Evolutionary conservation across 331 rosid species (phyloP), one percentile per base, ranked within the genome.

Genomic region (Ulmus americana): DNA sequence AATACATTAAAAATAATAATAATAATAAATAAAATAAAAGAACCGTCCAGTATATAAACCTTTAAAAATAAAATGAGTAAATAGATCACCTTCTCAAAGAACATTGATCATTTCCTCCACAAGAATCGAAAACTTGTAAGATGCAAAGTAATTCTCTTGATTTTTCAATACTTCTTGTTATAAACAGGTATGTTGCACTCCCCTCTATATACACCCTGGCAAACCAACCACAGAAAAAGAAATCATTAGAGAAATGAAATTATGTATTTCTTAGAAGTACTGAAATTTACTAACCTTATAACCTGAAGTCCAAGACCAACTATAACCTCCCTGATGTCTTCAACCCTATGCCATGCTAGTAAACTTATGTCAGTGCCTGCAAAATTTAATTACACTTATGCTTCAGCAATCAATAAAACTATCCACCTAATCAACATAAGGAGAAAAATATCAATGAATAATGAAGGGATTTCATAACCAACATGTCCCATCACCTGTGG

Each of bases 271-370:
- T 59, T 16, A 18, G 15, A 67, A 67, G 63, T 53, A 71, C 52
- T 41, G 39, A 39, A 70, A 73, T 59, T 64, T 57, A 86, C 97
- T 70, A 70, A 92, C 98, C 98, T 89, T 61, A 90, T 83, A 76
- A 87, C 78, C 88, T 82, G 95, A 76, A 89, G 85, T 75, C 95
- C 98, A 59, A 94, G 40, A 55, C 98, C 97, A 77, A 89, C 84
- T 55, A 80, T 71, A 69, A 90, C 86, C 63, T 90, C 97, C 50
- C 73, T 77, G 75, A 87, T 70, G 77, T 90, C 95, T 76, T 85
- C 91, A 14, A 78, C 74, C 64, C 75, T 79, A 78, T 85, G 91
- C 77, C 91, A 76, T 71, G 81, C 85, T 60, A 74, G 55, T 56
- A 85, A 69, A 44, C 75, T 82, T 55, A 81, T 46, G 10, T 46